Evolutionary conservation across 1,284 basidiomycete species (phyloP).

Genomic region (Flammula alnicola): DNA sequence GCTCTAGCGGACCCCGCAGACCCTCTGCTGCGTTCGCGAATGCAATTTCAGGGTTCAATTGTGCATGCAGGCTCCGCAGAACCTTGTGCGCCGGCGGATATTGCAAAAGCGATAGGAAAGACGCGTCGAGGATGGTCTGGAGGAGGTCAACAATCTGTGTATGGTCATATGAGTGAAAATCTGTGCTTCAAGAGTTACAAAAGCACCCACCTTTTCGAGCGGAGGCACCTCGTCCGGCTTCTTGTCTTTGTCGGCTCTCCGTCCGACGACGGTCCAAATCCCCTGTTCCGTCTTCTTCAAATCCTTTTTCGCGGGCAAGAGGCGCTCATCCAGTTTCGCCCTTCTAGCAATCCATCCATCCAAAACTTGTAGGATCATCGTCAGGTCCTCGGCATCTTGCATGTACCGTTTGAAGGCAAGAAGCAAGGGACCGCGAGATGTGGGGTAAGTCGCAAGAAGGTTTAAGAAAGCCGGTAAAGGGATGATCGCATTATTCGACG

Average conservation of each 20-base stretch:
- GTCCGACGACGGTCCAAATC: slow-evolving; percentile 40
- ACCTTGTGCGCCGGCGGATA: slow-evolving; percentile 57
- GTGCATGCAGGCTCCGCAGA: slow-evolving; percentile 51
- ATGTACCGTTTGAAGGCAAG: slow-evolving; percentile 59
- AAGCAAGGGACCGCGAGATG: slow-evolving; percentile 55
- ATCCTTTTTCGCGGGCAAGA: slow-evolving; percentile 43
- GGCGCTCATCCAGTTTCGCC: slow-evolving; percentile 26
- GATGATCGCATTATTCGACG: slow-evolving; percentile 35
- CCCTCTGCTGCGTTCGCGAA: slow-evolving; percentile 53
- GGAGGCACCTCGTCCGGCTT: slow-evolving; percentile 47
- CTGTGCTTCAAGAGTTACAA: neutral
- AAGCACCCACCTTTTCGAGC: slow-evolving; percentile 45
- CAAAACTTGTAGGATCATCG: slow-evolving; percentile 53
- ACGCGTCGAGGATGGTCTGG: slow-evolving; percentile 68
- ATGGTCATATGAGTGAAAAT: slow-evolving; percentile 5
- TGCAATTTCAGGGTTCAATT: slow-evolving; percentile 57
- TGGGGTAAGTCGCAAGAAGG: slow-evolving; percentile 55
- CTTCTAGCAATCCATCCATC: slow-evolving; percentile 55
- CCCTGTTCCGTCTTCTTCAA: slow-evolving; percentile 44
- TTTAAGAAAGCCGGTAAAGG: slow-evolving; percentile 55
- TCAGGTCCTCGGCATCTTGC: slow-evolving; percentile 55
- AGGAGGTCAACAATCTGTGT: slow-evolving; percentile 60
- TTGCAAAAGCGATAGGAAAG: slow-evolving; percentile 66
- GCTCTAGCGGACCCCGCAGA: slow-evolving; percentile 63
- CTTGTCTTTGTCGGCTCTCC: slow-evolving; percentile 27